Percentiles rank a stretch among this genome's conserved stretches.
phyloP scores from a whole-genome alignment of 2,329 filamentous ascomycete species.

The Lachnellula suecica region DNA sequence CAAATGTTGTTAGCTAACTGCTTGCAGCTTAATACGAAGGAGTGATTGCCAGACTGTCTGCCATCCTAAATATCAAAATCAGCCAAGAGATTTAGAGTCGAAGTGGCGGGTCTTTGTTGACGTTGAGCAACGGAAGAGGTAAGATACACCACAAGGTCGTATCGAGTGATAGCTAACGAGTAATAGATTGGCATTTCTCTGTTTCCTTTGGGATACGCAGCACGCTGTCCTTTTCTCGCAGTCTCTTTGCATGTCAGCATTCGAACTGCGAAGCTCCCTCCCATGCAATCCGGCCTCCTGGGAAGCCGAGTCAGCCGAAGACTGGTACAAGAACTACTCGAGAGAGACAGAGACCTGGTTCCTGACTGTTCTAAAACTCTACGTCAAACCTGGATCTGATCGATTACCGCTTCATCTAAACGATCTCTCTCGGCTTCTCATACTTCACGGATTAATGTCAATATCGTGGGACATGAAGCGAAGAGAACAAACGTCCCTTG shows the following conservation, averaged over 20 bases:
- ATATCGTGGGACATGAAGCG: constrained; percentile 62
- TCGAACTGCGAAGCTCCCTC: constrained; percentile 56
- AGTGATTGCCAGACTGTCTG: constrained; percentile 50
- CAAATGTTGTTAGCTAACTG: background rate
- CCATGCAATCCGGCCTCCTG: constrained; percentile 55
- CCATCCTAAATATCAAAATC: constrained; percentile 35
- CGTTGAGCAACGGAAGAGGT: constrained; percentile 58
- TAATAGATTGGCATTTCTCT: constrained; percentile 52
- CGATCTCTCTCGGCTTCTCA: constrained; percentile 49
- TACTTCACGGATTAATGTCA: constrained; percentile 63
- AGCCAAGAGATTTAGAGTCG: constrained; percentile 40
- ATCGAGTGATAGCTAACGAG: background rate
- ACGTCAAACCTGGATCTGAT: constrained; percentile 45
- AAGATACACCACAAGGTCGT: constrained; percentile 3
- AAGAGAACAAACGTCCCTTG: constrained; percentile 59
- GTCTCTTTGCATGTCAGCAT: constrained; percentile 64
- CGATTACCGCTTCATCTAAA: constrained; percentile 43
- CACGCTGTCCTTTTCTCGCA: constrained; percentile 66
- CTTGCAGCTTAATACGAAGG: constrained; percentile 42
- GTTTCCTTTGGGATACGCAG: constrained; percentile 67
- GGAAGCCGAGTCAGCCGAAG: constrained; percentile 54
- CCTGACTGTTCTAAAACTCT: constrained; percentile 53
- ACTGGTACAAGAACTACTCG: constrained; percentile 39
- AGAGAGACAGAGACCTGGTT: constrained; percentile 42
- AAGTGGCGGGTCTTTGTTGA: constrained; percentile 54